phyloP scores from a whole-genome alignment of 805 yeast species.

The Metschnikowia picachoensis region DNA sequence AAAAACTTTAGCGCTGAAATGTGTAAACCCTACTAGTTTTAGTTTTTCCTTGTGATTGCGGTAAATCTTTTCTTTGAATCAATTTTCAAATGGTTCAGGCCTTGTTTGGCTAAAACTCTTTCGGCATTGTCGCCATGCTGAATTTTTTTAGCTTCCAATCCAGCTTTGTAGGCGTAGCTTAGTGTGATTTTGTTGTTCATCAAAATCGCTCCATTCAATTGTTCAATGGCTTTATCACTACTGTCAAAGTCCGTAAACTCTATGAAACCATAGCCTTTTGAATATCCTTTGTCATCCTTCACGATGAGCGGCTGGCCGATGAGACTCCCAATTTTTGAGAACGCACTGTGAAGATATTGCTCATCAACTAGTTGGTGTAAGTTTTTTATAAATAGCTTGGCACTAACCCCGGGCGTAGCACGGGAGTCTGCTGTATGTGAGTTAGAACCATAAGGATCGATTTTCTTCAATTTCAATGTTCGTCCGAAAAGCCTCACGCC shows the following conservation, averaged over 20 bases:
- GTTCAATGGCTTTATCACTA: constrained; percentile 67
- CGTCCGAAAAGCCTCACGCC: constrained; percentile 63
- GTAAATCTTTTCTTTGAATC: background rate
- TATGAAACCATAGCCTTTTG: constrained; percentile 65
- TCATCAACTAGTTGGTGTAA: constrained; percentile 66
- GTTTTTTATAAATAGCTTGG: constrained; percentile 52
- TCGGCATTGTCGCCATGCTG: constrained; percentile 81
- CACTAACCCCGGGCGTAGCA: constrained; percentile 38
- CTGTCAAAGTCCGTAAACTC: constrained; percentile 59
- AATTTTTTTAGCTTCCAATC: constrained; percentile 38
- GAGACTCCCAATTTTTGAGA: constrained; percentile 66
- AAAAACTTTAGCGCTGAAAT: background rate
- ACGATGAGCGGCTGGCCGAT: constrained; percentile 47
- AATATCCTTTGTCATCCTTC: constrained; percentile 46
- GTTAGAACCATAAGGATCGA: constrained; percentile 24
- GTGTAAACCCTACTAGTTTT: background rate
- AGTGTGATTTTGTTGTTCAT: constrained; percentile 62
- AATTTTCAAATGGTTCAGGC: constrained; percentile 36
- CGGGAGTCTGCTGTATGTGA: constrained; percentile 12
- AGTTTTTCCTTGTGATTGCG: background rate
- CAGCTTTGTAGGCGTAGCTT: constrained; percentile 68
- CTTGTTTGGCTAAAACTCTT: constrained; percentile 63
- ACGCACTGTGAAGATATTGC: constrained; percentile 50
- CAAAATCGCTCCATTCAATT: constrained; percentile 64
- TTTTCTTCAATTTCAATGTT: constrained; percentile 53